phyloP scores from a whole-genome alignment of 192 early-diverging fungal genomes.

The Phycomyces nitens region DNA sequence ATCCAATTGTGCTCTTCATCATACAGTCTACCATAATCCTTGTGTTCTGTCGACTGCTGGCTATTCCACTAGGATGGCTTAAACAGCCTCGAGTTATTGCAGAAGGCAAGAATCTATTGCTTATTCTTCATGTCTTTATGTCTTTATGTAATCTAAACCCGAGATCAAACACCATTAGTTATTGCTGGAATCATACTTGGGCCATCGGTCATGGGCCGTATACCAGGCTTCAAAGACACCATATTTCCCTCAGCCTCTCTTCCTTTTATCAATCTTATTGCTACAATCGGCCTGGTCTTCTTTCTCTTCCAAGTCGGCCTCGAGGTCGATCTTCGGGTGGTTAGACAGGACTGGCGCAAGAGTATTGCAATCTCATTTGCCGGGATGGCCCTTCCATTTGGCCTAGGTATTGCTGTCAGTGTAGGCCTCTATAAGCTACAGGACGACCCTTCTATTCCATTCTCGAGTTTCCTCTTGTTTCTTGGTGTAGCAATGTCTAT shows the following conservation, averaged over 20 bases:
- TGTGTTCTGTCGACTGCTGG: constrained; percentile 63
- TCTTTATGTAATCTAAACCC: background rate
- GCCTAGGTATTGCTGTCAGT: constrained; percentile 68
- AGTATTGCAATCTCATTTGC: constrained; percentile 65
- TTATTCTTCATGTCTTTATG: background rate
- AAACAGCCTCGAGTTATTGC: constrained; percentile 87
- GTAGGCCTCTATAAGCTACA: constrained; percentile 64
- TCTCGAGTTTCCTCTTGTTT: constrained; percentile 79
- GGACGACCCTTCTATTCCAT: constrained; percentile 42
- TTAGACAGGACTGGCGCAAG: constrained; percentile 52
- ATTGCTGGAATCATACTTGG: constrained; percentile 88
- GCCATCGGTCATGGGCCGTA: constrained; percentile 77
- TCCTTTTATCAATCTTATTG: constrained; percentile 67
- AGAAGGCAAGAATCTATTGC: constrained; percentile 44
- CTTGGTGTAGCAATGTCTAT: constrained; percentile 89
- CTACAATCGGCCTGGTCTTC: constrained; percentile 86
- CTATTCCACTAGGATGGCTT: constrained; percentile 54
- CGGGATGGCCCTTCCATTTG: constrained; percentile 84
- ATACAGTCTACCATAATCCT: constrained; percentile 76
- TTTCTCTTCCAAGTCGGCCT: constrained; percentile 87
- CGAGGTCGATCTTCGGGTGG: constrained; percentile 69
- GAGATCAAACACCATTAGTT: constrained; percentile 35
- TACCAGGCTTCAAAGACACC: constrained; percentile 57
- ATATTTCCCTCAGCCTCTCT: constrained; percentile 75
- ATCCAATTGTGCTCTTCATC: constrained; percentile 74